Conservation (phyloP, 2,329 filamentous ascomycete species). For the Aspergillus novofumigatus region DNA sequence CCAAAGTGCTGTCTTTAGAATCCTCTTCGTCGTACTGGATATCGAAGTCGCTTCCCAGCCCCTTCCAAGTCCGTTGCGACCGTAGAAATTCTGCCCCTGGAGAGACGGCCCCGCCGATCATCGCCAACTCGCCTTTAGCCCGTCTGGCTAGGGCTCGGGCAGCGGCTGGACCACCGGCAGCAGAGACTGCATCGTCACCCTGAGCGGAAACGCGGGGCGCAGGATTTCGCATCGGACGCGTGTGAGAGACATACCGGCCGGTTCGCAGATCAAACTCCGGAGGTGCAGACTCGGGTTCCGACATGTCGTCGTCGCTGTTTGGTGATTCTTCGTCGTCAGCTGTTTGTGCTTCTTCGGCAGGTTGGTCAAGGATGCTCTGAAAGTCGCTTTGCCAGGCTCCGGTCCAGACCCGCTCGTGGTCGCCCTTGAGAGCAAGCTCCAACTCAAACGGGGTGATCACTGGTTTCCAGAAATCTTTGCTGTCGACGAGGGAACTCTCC, state of each 20-base stretch:
- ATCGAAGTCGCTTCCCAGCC: constrained; percentile 80
- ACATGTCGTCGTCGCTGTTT: constrained; percentile 57
- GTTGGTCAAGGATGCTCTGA: constrained; percentile 56
- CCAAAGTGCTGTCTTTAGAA: constrained; percentile 51
- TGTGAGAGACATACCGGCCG: constrained; percentile 74
- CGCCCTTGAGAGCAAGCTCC: constrained; percentile 68
- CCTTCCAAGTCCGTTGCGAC: constrained; percentile 83
- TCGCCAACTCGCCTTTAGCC: constrained; percentile 67
- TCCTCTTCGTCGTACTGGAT: constrained; percentile 56
- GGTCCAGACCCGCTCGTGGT: constrained; percentile 76
- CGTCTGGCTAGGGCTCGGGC: constrained; percentile 58
- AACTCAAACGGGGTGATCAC: constrained; percentile 96
- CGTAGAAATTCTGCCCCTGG: constrained; percentile 85
- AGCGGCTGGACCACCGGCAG: constrained; percentile 23
- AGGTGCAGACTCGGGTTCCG: constrained; percentile 63
- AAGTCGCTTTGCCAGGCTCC: constrained; percentile 88
- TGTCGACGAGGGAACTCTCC: constrained; percentile 91
- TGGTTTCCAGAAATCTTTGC: constrained; percentile 80
- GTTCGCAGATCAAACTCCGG: constrained; percentile 92
- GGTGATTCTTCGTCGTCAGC: constrained; percentile 18
- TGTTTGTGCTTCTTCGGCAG: constrained; percentile 20
- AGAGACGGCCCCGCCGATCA: constrained; percentile 80
- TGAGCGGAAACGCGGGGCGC: constrained; percentile 26
- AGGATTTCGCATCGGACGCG: constrained; percentile 46
- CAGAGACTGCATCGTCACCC: constrained; percentile 19